Conservation (phyloP, 441 rosid genomes). For the Populus hybrid region DNA sequence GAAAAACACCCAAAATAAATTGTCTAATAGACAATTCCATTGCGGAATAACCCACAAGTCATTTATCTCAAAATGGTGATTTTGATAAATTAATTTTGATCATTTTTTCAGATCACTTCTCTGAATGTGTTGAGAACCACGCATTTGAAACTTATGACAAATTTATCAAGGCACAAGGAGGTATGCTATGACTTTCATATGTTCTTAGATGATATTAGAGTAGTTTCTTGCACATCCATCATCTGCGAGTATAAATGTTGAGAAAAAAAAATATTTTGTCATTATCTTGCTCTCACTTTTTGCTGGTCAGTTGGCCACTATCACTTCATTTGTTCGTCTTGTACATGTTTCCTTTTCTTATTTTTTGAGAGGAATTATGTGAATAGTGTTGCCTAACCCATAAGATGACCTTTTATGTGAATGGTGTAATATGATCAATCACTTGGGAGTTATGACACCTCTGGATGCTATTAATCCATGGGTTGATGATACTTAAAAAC, state of each 20-base stretch:
- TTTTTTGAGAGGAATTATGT: not conserved
- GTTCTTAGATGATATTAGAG: not conserved
- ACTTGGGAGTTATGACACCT: not conserved
- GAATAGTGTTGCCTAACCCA: not conserved
- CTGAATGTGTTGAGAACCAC: conserved; percentile 94
- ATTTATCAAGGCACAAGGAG: conserved; percentile 79
- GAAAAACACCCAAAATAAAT: not conserved
- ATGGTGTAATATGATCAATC: not conserved
- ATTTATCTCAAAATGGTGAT: not conserved
- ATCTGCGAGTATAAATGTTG: not conserved
- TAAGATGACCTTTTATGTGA: not conserved
- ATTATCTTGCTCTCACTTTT: not conserved
- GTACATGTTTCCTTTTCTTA: not conserved
- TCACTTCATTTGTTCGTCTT: not conserved
- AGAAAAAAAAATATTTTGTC: not conserved
- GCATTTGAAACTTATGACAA: conserved; percentile 93
- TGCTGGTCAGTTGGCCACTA: not conserved
- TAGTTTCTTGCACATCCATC: not conserved
- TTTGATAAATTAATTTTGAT: conserved; percentile 11
- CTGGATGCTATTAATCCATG: not conserved
- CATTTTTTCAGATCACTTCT: conserved; percentile 70
- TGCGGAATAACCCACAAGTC: not conserved
- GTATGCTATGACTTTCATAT: conserved; percentile 30
- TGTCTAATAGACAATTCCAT: not conserved
- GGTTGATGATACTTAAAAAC: not conserved